A percentile compares a stretch with the other conserved stretches of the same genome.
phyloP scores from a whole-genome alignment of 108 stramenopile species.

The Fistulifera pelliculosa region DNA sequence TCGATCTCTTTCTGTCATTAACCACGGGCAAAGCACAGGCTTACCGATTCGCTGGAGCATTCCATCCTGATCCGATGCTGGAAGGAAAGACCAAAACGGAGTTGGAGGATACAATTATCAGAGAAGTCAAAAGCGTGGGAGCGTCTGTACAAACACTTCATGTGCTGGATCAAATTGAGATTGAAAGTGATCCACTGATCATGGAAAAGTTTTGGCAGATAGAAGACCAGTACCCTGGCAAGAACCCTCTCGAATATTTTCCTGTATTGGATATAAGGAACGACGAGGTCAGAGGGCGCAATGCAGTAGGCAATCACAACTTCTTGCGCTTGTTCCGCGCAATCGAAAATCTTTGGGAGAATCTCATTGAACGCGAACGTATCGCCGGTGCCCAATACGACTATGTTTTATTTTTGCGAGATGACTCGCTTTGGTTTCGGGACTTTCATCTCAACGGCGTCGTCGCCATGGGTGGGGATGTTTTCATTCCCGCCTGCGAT shows the following conservation, averaged over 20 bases:
- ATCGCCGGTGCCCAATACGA: slow-evolving; percentile 11
- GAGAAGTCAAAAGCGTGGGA: neutral
- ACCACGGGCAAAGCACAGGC: slow-evolving; percentile 3
- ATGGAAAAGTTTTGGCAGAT: neutral
- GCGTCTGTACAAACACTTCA: neutral
- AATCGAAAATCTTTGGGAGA: slow-evolving; percentile 6
- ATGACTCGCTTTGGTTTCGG: slow-evolving; percentile 12
- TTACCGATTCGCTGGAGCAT: slow-evolving; percentile 2
- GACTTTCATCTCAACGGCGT: slow-evolving; percentile 12
- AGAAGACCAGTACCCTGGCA: slow-evolving; percentile 1
- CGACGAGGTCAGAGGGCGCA: neutral
- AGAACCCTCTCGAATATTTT: slow-evolving; percentile 11
- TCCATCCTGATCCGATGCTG: neutral
- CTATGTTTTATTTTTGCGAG: slow-evolving; percentile 16
- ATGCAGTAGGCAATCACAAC: slow-evolving; percentile 5
- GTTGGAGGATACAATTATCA: neutral
- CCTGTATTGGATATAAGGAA: slow-evolving; percentile 11
- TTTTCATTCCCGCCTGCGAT: slow-evolving; percentile 12
- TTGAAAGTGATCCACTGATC: slow-evolving; percentile 10
- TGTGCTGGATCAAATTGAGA: slow-evolving; percentile 5
- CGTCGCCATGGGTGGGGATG: neutral
- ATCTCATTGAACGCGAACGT: slow-evolving; percentile 1
- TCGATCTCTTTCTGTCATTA: neutral
- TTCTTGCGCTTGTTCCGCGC: slow-evolving; percentile 1
- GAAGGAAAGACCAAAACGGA: neutral